These are phyloP conservation scores for Aspergillus ostianus DNA, from an alignment of 495 filamentous ascomycete species.

Conservation along the genomic window DNA sequence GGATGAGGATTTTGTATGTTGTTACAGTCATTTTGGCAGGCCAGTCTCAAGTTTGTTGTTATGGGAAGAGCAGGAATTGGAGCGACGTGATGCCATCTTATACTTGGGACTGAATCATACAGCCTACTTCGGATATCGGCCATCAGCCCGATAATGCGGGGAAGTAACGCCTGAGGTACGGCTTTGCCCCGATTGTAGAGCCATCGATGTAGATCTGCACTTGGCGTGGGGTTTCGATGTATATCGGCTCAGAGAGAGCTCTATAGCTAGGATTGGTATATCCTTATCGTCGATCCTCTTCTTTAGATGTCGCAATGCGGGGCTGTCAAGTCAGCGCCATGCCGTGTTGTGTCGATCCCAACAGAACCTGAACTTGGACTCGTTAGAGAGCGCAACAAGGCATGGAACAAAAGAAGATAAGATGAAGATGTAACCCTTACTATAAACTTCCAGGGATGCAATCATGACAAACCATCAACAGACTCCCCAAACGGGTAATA, in stretches of 20 bases:
- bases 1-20: conserved; percentile 49
- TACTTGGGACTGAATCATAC: not conserved
- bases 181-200: conserved; percentile 2
- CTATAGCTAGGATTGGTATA: not conserved
- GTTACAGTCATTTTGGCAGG: conserved; percentile 4
- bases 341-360: too few relatives aligned
- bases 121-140: conserved; percentile 13
- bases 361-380: not conserved
- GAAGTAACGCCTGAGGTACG: conserved; percentile 2
- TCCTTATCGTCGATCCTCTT: not conserved
- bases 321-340: not conserved
- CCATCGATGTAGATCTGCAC: not conserved
- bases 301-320: not conserved
- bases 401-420: not conserved
- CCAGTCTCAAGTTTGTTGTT: not conserved
- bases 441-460: too few relatives aligned
- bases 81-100: not conserved
- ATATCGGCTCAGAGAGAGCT: not conserved
- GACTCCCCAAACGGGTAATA: conserved; percentile 8
- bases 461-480: not conserved
- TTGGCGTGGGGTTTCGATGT: not conserved
- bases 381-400: not conserved
- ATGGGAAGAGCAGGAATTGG: not conserved
- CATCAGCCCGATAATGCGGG: conserved; percentile 15
- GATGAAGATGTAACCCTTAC: too few relatives aligned